Percentiles rank a stretch among this genome's conserved stretches.
phyloP scores from a whole-genome alignment of 1,284 basidiomycete species.

The Fomitopsis pinicola region DNA sequence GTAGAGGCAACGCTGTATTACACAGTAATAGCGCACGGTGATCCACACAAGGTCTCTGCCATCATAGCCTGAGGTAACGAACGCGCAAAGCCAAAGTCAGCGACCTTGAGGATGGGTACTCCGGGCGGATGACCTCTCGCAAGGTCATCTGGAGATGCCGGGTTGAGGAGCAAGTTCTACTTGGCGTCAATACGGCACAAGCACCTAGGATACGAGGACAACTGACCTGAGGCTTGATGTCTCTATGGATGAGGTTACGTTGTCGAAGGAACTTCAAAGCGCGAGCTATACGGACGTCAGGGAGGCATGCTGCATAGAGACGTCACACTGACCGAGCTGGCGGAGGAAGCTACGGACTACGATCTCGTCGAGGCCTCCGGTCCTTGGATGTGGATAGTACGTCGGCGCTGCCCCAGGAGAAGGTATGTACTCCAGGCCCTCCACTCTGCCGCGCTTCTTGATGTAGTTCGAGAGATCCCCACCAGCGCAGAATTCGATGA shows the following conservation, averaged over 20 bases:
- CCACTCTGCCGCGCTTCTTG: constrained; percentile 86
- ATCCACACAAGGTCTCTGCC: constrained; percentile 97
- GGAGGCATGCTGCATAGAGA: not conserved
- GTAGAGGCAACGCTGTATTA: not conserved
- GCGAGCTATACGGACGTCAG: constrained; percentile 50
- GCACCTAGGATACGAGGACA: not conserved
- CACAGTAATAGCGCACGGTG: constrained; percentile 63
- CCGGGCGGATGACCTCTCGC: constrained; percentile 86
- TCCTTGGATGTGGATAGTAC: constrained; percentile 87
- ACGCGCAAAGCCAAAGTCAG: constrained; percentile 97
- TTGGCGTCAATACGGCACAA: not conserved
- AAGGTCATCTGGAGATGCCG: constrained; percentile 76
- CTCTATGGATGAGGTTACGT: constrained; percentile 90
- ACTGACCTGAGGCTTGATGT: constrained; percentile 91
- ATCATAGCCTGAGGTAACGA: constrained; percentile 89
- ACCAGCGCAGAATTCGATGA: constrained; percentile 97
- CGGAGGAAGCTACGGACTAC: constrained; percentile 92
- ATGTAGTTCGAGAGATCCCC: constrained; percentile 97
- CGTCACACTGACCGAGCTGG: constrained; percentile 71
- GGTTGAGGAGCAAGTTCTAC: constrained; percentile 87
- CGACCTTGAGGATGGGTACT: constrained; percentile 92
- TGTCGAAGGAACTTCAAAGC: constrained; percentile 91
- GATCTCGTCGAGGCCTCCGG: constrained; percentile 87
- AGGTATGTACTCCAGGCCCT: constrained; percentile 79
- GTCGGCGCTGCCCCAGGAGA: constrained; percentile 62